Evolutionary conservation across 2,329 filamentous ascomycete genomes (phyloP), one percentile per base, ranked within the genome.

Genomic region (Verticillium dahliae): DNA sequence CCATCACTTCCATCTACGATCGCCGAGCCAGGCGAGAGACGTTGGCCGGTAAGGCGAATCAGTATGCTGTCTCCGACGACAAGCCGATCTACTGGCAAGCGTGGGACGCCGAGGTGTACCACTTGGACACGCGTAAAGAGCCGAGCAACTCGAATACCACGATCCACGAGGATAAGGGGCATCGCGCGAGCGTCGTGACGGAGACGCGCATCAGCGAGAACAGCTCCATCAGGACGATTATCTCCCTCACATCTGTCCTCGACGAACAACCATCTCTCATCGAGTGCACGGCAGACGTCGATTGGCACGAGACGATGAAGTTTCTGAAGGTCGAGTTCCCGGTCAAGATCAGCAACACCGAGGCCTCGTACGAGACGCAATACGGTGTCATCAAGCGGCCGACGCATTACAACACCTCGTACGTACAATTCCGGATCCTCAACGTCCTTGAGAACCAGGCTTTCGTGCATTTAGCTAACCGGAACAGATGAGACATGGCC

Each of bases 251-350:
- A 4, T 82, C 84, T 0, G 74, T 74, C 22, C 67, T 80, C 1
- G 74, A 76, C 18, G 72, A 76, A 58, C 71, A 78, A 14, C 77
- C 78, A 1, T 80, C 81, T 0, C 80, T 79, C 57, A 77, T 89
- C 4, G 83, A 87, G 59, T 79, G 85, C 54, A 77, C 81, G 35
- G 84, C 83, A 34, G 86, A 89, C 66, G 83, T 89, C 2, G 85
- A 89, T 72, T 90, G 87, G 87, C 84, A 79, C 61, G 87, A 90
- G 69, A 85, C 78, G 0, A 88, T 87, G 85, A 88, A 86, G 67
- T 89, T 89, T 79, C 78, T 90, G 63, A 90, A 90, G 74, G 86
- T 89, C 34, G 87, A 90, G 67, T 89, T 89, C 72, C 85, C 86
- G 0, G 85, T 88, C 57, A 84, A 87, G 66, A 80, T 89, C 63